Evolutionary conservation across 1,284 basidiomycete genomes (phyloP), one percentile per base, ranked within the genome.

Genomic region (Gymnopus androsaceus): DNA sequence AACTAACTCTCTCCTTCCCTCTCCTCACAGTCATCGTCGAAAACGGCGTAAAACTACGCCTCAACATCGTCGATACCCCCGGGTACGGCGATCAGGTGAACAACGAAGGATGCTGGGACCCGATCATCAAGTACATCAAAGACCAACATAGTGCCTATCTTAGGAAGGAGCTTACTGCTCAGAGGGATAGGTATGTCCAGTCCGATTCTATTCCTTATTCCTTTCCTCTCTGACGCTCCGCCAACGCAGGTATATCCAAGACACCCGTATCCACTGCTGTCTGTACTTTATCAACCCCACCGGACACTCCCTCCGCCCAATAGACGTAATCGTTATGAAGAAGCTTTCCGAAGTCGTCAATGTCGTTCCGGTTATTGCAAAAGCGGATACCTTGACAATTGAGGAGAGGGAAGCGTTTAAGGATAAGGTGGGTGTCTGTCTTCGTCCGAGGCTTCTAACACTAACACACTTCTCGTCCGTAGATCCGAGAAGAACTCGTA

Each of bases 31-130:
- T 97, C 61, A 94, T 99, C 63, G 88, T 90, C 53, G 96, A 99
- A 74, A 98, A 98, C 65, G 94, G 94, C 54, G 96, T 99, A 59
- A 90, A 88, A 70, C 85, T 99, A 59, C 87, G 93, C 55, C 79
- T 99, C 66, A 99, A 99, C 83, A 98, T 99, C 63, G 94, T 99
- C 65, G 97, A 99, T 75, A 99, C 97, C 5, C 96, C 96, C 54
- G 96, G 97, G 36, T 99, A 97, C 68, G 97, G 95, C 54, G 97
- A 99, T 81, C 92, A 95, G 68, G 88, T 99, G 71, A 98, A 99
- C 85, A 99, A 99, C 73, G 97, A 99, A 73, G 92, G 92, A 73
- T 98, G 97, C 83, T 99, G 96, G 96, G 96, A 99, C 69, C 92
- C 96, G 28, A 98, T 98, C 66, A 84, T 98, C 73, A 97, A 97